A percentile compares a stretch with the other conserved stretches of the same genome.
These are phyloP conservation scores for Diaporthe australafricana DNA, from an alignment of 2,329 filamentous ascomycete genomes.

Conservation along the genomic window DNA sequence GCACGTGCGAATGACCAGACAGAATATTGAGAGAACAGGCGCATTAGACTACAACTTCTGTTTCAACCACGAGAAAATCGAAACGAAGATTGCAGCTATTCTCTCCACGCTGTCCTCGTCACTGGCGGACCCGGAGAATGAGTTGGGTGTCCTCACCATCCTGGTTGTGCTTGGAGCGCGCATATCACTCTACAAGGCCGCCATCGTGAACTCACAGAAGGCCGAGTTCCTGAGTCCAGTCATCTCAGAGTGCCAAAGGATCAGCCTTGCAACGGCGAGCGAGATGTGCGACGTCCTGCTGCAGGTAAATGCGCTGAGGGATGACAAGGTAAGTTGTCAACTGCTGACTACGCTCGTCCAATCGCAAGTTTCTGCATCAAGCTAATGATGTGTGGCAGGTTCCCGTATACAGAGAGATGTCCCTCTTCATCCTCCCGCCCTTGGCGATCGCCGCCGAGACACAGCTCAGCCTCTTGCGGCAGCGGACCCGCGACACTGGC, in stretches of 20 bases:
- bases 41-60: background rate
- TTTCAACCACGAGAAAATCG: background rate
- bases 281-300: background rate
- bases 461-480: background rate
- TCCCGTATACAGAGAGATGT: background rate
- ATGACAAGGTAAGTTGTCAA: background rate
- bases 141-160: background rate
- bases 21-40: background rate
- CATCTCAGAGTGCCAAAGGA: background rate
- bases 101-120: background rate
- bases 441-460: background rate
- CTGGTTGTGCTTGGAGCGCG: background rate
- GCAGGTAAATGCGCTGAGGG: background rate
- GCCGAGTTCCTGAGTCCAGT: background rate
- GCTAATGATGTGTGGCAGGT: background rate
- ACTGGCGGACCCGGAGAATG: background rate
- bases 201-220: background rate
- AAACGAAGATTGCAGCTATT: background rate
- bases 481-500: background rate
- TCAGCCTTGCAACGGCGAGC: background rate
- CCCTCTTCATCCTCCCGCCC: background rate
- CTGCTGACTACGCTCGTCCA: background rate
- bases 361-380: background rate
- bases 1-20: background rate
- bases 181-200: background rate